A percentile compares a stretch with the other conserved stretches of the same genome.
These are phyloP conservation scores for Ambrosia artemisiifolia DNA, from an alignment of 129 eudicot genomes.

Conservation along the genomic window DNA sequence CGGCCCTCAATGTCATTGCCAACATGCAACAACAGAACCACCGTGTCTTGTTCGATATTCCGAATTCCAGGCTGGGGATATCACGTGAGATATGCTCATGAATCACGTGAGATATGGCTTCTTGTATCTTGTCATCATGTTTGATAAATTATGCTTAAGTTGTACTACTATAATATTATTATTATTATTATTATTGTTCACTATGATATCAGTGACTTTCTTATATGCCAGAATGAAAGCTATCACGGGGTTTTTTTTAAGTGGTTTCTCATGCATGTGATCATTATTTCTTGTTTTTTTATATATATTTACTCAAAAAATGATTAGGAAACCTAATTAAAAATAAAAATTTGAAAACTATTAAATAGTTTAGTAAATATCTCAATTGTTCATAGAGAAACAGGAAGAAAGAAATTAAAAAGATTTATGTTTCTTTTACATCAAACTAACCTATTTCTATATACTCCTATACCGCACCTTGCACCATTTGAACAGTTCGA, in stretches of 20 bases:
- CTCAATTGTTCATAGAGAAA: too few species aligned
- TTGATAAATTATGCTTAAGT: conserved; percentile 7
- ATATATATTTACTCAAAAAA: background rate
- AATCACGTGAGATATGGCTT: conserved; percentile 26
- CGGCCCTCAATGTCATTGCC: conserved; percentile 81
- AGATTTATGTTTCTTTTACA: too few species aligned
- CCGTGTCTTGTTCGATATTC: conserved; percentile 65
- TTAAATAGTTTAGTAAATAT: background rate
- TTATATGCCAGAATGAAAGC: background rate
- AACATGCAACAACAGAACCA: conserved; percentile 97
- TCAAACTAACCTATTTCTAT: too few species aligned
- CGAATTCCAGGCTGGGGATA: conserved; percentile 79
- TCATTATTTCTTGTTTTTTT: background rate
- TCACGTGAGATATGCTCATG: conserved; percentile 67
- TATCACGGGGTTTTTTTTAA: background rate
- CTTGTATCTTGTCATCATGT: conserved; percentile 13
- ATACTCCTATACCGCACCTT: too few species aligned
- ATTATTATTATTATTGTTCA: conserved; percentile 16
- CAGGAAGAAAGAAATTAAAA: background rate
- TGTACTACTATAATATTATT: conserved; percentile 25
- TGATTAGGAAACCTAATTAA: background rate
- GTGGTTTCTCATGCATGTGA: background rate
- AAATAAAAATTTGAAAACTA: background rate
- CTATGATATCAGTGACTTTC: conserved; percentile 17
- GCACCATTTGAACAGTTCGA: too few species aligned